These are phyloP conservation scores for Bifiguratus adelaidae DNA, from an alignment of 192 early-diverging fungal species.

Conservation along the genomic window DNA sequence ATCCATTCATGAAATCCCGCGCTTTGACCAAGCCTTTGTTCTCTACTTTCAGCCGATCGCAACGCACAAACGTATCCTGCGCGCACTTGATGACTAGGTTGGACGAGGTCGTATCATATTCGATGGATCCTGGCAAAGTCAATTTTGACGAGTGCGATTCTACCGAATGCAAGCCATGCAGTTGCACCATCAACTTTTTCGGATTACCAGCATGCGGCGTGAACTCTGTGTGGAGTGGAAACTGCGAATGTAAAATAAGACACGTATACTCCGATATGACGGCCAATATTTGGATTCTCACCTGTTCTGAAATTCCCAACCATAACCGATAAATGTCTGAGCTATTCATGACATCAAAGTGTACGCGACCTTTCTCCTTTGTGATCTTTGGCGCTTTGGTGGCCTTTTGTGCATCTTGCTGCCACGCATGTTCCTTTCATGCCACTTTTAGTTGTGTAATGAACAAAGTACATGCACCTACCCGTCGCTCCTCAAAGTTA, in stretches of 20 bases:
- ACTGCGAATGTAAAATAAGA: no score
- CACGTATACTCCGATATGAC: no score
- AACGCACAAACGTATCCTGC: conserved; percentile 36
- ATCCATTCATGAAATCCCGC: conserved; percentile 66
- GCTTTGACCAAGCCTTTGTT: conserved; percentile 40
- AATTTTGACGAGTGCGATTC: no score
- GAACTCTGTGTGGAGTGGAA: no score
- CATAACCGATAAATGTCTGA: conserved; percentile 50
- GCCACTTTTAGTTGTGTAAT: conserved; percentile 22
- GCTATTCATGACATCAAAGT: conserved; percentile 50
- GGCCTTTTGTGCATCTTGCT: conserved; percentile 56
- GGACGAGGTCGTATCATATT: no score
- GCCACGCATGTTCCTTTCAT: conserved; percentile 38
- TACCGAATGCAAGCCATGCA: no score
- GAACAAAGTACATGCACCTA: conserved; percentile 19
- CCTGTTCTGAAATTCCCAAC: conserved; percentile 67
- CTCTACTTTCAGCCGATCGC: conserved; percentile 41
- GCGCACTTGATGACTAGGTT: conserved; percentile 35
- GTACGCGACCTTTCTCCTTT: conserved; percentile 38
- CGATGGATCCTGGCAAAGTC: no score
- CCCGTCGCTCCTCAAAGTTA: conserved; percentile 47
- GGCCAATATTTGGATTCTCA: no score
- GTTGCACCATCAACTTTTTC: no score
- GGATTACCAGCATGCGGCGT: no score
- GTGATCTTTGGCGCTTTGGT: conserved; percentile 61